Percentiles rank a stretch among this genome's conserved stretches.
Evolutionary conservation across 768 basidiomycete species (phyloP).

Genomic region (Xerocomellus dryophilus): DNA sequence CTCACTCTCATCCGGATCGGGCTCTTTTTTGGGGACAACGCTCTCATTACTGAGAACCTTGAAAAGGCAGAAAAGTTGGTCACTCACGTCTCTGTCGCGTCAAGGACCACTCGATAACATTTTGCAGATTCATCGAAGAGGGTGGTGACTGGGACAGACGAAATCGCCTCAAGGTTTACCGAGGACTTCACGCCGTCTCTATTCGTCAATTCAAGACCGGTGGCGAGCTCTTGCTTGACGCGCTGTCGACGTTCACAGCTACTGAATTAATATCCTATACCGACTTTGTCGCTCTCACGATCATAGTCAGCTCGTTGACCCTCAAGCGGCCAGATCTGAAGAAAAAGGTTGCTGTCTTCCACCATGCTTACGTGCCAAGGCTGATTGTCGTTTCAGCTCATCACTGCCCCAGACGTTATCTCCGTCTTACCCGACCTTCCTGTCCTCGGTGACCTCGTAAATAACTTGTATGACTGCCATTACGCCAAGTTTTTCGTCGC

Average conservation of each 20-base stretch:
- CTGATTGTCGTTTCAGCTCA: conserved; percentile 51
- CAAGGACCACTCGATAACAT: neutral
- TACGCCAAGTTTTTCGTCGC: conserved; percentile 94
- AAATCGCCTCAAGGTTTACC: conserved; percentile 95
- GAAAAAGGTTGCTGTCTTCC: conserved; percentile 62
- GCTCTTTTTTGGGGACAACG: conserved; percentile 82
- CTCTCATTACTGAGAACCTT: conserved; percentile 68
- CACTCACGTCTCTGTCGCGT: conserved; percentile 6
- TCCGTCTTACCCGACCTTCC: conserved; percentile 82
- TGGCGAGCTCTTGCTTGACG: conserved; percentile 84
- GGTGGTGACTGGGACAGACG: conserved; percentile 98
- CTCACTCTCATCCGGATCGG: conserved; percentile 87
- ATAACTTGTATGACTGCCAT: conserved; percentile 87
- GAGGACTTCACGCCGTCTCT: conserved; percentile 77
- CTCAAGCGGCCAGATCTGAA: conserved; percentile 84
- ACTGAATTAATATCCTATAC: conserved; percentile 85
- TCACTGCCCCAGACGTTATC: conserved; percentile 82
- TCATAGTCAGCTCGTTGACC: conserved; percentile 74
- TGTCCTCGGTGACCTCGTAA: conserved; percentile 75
- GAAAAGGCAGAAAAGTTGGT: conserved; percentile 78
- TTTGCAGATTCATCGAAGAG: conserved; percentile 76
- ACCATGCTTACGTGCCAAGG: neutral
- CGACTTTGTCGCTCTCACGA: conserved; percentile 83
- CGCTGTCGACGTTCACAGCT: conserved; percentile 92
- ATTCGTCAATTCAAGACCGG: conserved; percentile 89